Base-by-base conservation (phyloP, 2,329 filamentous ascomycete species). In the Phyllachora maydis region DNA sequence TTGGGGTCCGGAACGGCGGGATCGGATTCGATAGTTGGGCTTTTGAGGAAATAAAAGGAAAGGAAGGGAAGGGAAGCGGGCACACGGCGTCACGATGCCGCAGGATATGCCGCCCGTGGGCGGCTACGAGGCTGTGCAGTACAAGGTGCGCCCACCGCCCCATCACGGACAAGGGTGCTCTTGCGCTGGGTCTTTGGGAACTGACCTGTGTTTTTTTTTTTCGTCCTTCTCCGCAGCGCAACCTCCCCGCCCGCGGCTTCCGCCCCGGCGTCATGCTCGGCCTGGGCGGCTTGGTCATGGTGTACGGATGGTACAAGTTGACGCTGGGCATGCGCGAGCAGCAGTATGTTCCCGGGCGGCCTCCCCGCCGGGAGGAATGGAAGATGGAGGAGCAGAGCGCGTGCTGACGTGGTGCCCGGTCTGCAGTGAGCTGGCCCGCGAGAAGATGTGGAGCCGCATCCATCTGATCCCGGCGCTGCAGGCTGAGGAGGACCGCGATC, bases 401-500 rank as follows among this genome's bases (percentile, higher is more conserved):
- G n/a, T n/a, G n/a, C n/a, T n/a, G n/a, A n/a, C n/a, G n/a, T n/a
- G n/a, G n/a, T n/a, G n/a, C n/a, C n/a, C n/a, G n/a, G n/a, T n/a
- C n/a, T n/a, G 28, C 40, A 93, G 83, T 44, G 88, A 98, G 53
- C 72, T 92, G 36, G 78, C 72, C 32, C 79, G 88, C 39, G 88
- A 98, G 46, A 98, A 95, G 62, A 88, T 92, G 68, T 98, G 88
- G 88, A 69, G 79, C 31, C 75, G 88, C 45, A 91, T 98, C 52
- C 70, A 95, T 54, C 63, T 98, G 33, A 88, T 85, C 42, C 88
- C 88, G 28, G 56, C 92, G 32, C 68, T 98, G 33, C 85, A 95
- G 49, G 88, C 88, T 27, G 88, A 98, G 47, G 82, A 92, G 50
- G 88, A 98, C 56, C 74, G 88, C 30, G 88, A 98, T 53, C 74